These are phyloP conservation scores for Testicularia cyperi DNA, from an alignment of 1,284 basidiomycete genomes.

Conservation along the genomic window DNA sequence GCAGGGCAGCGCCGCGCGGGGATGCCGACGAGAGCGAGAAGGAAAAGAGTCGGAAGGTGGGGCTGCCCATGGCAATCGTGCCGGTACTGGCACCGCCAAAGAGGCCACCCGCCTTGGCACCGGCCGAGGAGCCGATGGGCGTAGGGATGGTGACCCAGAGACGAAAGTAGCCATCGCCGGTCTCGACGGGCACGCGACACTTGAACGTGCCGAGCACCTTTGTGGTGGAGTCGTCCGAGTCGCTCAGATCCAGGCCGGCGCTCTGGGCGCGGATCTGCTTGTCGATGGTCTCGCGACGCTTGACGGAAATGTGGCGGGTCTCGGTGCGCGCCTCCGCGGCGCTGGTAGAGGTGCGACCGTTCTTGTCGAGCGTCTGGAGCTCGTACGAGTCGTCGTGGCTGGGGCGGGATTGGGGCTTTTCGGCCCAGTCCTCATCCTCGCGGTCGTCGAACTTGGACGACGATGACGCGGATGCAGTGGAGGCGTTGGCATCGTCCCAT, in stretches of 20 bases:
- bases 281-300: slow-evolving; percentile 32
- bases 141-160: slow-evolving; percentile 34
- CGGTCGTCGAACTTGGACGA: slow-evolving; percentile 9
- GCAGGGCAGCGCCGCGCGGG: slow-evolving; percentile 39
- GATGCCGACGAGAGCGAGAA: slow-evolving; percentile 46
- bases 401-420: slow-evolving; percentile 8
- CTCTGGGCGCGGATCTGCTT: slow-evolving; percentile 30
- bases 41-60: slow-evolving; percentile 45
- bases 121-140: background rate
- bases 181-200: slow-evolving; percentile 38
- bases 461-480: too few relatives aligned
- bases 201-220: slow-evolving; percentile 34
- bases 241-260: slow-evolving; percentile 11
- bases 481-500: slow-evolving; percentile 32
- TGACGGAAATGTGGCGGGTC: slow-evolving; percentile 17
- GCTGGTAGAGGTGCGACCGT: background rate
- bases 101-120: too few relatives aligned
- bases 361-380: slow-evolving; percentile 20
- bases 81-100: too few relatives aligned
- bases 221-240: slow-evolving; percentile 8
- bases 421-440: slow-evolving; percentile 36
- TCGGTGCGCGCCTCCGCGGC: slow-evolving; percentile 5
- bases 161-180: slow-evolving; percentile 50
- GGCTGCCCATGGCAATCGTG: slow-evolving; percentile 22
- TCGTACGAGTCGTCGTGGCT: slow-evolving; percentile 20